Base-by-base conservation (phyloP, 805 yeast species). In the Grigorovia transvaalensis region DNA sequence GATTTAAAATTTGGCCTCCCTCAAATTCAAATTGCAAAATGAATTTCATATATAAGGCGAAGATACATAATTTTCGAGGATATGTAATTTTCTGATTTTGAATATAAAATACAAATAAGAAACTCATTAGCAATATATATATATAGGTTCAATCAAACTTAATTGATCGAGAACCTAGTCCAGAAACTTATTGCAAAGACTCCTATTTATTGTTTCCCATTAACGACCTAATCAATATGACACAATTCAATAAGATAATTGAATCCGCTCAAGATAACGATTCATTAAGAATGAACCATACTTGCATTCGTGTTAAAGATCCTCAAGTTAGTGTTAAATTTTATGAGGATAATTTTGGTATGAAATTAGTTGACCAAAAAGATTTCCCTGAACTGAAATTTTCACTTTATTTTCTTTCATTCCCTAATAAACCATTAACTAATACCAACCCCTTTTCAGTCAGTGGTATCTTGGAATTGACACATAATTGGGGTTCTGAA, bases 281-380 rank as follows among this genome's bases (percentile, higher is more conserved):
- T 2, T 56, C 74, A 1, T 51, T 71, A 27, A 67, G 62, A 42
- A 51, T 76, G 43, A 87, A 86, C 72, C 88, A 83, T 64, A 81
- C 89, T 7, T 80, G 89, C 71, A 69, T 91, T 51, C 81, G 96
- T 56, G 80, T 91, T 59, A 82, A 88, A 61, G 88, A 91, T 64
- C 91, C 96, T 38, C 74, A 79, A 62, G 76, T 72, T 18, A 80
- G 95, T 15, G 70, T 87, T 44, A 77, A 78, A 6, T 91, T 87
- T 73, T 91, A 93, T 70, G 74, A 75, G 55, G 75, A 81, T 53
- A 74, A 81, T 57, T 85, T 91, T 63, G 93, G 93, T 41, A 77
- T 93, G 80, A 76, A 76, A 56, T 71, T 82, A 44, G 60, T 88
- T 53, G 71, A 70, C 23, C 73, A 74, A 52, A 66, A 78, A 58